Conservation (phyloP, 305 asterid genomes). For the Fraxinus velutina region DNA sequence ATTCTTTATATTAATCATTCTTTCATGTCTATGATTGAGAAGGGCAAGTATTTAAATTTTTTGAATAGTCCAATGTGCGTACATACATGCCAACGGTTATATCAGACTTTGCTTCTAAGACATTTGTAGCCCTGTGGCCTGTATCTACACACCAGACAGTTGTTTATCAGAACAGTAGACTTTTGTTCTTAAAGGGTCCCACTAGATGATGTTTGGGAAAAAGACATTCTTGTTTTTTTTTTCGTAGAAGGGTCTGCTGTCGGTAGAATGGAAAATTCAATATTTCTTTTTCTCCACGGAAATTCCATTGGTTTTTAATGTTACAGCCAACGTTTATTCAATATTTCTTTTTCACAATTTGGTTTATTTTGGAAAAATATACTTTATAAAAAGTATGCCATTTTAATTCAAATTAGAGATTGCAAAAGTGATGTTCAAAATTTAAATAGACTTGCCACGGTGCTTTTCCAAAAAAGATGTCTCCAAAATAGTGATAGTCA, state of each 20-base stretch:
- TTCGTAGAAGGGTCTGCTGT: slow-evolving; percentile 26
- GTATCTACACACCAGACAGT: slow-evolving; percentile 19
- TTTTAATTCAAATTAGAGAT: not conserved
- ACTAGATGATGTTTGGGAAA: slow-evolving; percentile 28
- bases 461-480: not conserved
- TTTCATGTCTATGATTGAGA: slow-evolving; percentile 15
- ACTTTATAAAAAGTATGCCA: not conserved
- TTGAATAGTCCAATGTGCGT: slow-evolving; percentile 26
- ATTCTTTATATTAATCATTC: slow-evolving; percentile 6
- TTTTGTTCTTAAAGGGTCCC: not conserved
- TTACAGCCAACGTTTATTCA: not conserved
- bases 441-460: not conserved
- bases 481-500: not conserved
- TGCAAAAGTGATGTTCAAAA: not conserved
- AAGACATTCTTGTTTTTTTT: slow-evolving; percentile 24
- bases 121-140: slow-evolving; percentile 24
- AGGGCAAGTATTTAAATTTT: slow-evolving; percentile 25
- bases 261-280: slow-evolving; percentile 31
- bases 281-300: not conserved
- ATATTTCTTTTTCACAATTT: not conserved
- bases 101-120: slow-evolving; percentile 69
- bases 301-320: not conserved
- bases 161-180: not conserved
- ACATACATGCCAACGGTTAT: slow-evolving; percentile 46
- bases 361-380: not conserved